Evolutionary conservation across 2,329 filamentous ascomycete genomes (phyloP), one percentile per base, ranked within the genome.

Genomic region (Pseudopyricularia cyperi): DNA sequence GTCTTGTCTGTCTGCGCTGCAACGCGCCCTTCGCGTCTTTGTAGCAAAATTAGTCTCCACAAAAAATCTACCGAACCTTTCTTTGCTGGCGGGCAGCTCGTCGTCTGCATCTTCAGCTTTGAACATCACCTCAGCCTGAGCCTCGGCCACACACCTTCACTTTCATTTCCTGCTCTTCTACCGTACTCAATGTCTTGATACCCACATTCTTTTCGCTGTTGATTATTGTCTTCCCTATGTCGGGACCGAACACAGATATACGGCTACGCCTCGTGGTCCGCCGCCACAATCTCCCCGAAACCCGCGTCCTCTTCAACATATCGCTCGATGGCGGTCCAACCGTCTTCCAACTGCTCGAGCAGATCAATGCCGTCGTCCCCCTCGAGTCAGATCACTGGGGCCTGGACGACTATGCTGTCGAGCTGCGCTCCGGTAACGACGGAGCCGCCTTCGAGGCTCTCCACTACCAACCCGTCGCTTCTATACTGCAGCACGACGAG

Each of bases 351-450:
- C 77, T 96, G 2, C 73, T 96, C 35, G 80, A 86, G 56, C 78
- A 88, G 55, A 73, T 96, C 58, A 90, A 94, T 66, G 79, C 87
- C 44, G 75, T 86, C 15, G 71, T 96, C 2, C 89, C 90, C 0
- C 78, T 97, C 0, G 89, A 95, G 68, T 82, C 83, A 53, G 75
- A 75, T 39, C 74, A 89, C 54, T 95, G 89, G 88, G 89, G 88
- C 0, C 69, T 95, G 3, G 90, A 96, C 61, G 88, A 96, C 63
- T 97, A 97, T 65, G 79, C 79, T 8, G 87, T 95, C 30, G 87
- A 94, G 66, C 74, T 95, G 3, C 66, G 66, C 19, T 73, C 76
- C 52, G 15, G 37, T 42, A 60, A 62, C 28, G 67, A 70, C 35
- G 76, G 75, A n/a, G 71, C 67, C 17, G 81, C 78, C 46, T 96